Evolutionary conservation across 2,329 filamentous ascomycete genomes (phyloP).

Genomic region (Ilyonectria sp.): DNA sequence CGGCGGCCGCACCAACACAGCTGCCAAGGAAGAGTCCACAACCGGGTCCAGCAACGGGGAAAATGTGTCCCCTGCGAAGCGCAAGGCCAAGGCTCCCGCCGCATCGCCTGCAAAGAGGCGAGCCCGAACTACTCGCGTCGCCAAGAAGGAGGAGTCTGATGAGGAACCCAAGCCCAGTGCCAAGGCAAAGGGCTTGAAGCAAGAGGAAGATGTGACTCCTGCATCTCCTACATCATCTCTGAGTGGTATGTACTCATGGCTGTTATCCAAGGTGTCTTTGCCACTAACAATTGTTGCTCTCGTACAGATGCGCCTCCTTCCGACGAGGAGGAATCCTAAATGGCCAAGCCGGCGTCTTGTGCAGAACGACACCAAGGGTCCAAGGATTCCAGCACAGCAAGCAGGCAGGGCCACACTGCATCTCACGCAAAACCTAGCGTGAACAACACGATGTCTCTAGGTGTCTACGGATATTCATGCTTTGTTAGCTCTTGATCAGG

Average conservation of each 20-base stretch:
- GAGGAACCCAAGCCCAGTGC: constrained; percentile 30
- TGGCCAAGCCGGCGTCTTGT: constrained; percentile 4
- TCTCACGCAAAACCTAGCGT: neutral
- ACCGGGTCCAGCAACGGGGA: constrained; percentile 49
- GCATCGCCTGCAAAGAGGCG: constrained; percentile 48
- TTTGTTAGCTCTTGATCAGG: constrained; percentile 14
- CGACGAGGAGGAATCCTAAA: constrained; percentile 32
- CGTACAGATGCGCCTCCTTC: constrained; percentile 35
- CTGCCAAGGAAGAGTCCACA: constrained; percentile 18
- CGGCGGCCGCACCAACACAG: constrained; percentile 11
- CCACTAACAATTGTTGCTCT: neutral
- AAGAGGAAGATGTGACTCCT: constrained; percentile 36
- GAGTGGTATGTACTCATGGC: constrained; percentile 34
- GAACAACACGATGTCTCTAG: neutral
- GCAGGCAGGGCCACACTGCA: constrained; percentile 2
- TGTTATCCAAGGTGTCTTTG: neutral
- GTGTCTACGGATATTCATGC: neutral
- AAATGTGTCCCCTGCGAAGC: constrained; percentile 17
- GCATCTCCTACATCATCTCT: constrained; percentile 33
- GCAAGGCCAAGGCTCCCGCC: constrained; percentile 25
- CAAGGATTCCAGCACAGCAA: constrained; percentile 36
- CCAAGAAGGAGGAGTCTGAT: constrained; percentile 46
- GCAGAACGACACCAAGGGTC: constrained; percentile 21
- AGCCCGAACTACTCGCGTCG: constrained; percentile 38
- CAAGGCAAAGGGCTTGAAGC: constrained; percentile 41